Percentiles rank a stretch among this genome's conserved stretches.
These are phyloP conservation scores for Fonsecaea pugnacius DNA, from an alignment of 2,329 filamentous ascomycete species.

Conservation along the genomic window DNA sequence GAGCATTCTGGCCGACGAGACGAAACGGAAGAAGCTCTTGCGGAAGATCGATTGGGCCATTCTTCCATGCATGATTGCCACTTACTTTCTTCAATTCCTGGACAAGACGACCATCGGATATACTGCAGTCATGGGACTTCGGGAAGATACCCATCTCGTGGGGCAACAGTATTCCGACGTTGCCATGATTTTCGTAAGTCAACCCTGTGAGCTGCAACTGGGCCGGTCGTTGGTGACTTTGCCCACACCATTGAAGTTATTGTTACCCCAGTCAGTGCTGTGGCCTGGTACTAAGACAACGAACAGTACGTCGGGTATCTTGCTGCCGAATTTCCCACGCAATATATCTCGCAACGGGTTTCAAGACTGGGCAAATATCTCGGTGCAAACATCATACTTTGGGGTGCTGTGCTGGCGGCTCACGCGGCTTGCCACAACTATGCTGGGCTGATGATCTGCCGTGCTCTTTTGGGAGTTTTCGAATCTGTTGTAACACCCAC, in stretches of 20 bases:
- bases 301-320: slow-evolving; percentile 54
- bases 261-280: background rate
- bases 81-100: slow-evolving; percentile 43
- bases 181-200: slow-evolving; percentile 54
- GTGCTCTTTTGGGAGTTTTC: slow-evolving; percentile 54
- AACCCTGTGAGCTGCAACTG: background rate
- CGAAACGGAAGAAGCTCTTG: slow-evolving; percentile 33
- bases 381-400: slow-evolving; percentile 37
- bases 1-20: slow-evolving; percentile 28
- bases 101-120: slow-evolving; percentile 51
- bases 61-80: slow-evolving; percentile 43
- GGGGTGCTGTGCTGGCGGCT: slow-evolving; percentile 52
- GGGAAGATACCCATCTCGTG: slow-evolving; percentile 55
- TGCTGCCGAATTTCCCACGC: slow-evolving; percentile 51
- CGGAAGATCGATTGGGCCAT: slow-evolving; percentile 42
- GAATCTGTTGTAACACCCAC: slow-evolving; percentile 56
- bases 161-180: slow-evolving; percentile 59
- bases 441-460: slow-evolving; percentile 49
- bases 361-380: slow-evolving; percentile 35
- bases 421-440: slow-evolving; percentile 51
- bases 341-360: slow-evolving; percentile 42
- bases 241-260: background rate
- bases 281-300: background rate
- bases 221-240: background rate
- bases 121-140: slow-evolving; percentile 63